Evolutionary conservation across 2,329 filamentous ascomycete genomes (phyloP), one percentile per base, ranked within the genome.

Genomic region (Monosporascus sp.): DNA sequence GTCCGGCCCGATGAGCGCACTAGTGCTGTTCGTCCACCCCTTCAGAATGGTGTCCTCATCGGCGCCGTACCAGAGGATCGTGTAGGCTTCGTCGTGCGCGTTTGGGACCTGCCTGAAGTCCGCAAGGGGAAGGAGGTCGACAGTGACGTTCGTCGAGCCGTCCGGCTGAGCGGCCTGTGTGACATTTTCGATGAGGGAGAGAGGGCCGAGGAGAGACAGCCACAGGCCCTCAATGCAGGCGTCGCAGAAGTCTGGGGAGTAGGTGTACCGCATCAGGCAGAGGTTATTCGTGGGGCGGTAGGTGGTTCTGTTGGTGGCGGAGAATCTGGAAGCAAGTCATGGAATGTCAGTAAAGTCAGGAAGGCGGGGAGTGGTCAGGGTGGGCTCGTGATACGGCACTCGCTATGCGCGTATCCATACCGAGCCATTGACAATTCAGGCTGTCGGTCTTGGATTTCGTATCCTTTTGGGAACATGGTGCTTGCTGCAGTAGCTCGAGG

Each of bases 211-310:
- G 19, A 68, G 64, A 7, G 62, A 60, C 11, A 63, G 54, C 65
- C 65, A 68, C 3, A 68, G 53, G 16, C 65, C 65, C 48, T 68
- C 65, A 22, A 66, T 61, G 48, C 65, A 68, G 31, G 64, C 64
- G 43, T 58, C 47, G 56, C 65, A 68, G 48, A 67, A 68, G 52
- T 67, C 52, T 2, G 55, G 56, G 2, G 64, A 63, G 53, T 67
- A 65, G 47, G 64, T 64, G 37, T 57, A 54, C 7, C 64, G 61
- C 65, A 67, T 67, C 7, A 65, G 54, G 51, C 65, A 67, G 26
- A 58, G 53, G 34, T 66, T 59, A 48, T 68, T 66, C 2, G 65
- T 68, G 0, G 65, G 64, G 43, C 65, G 63, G 52, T 66, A 68
- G n/a, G 60, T 65, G 4, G 65, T 68, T 24, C 11, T 31, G 49